Evolutionary conservation across 345 rosid genomes (phyloP), one percentile per base, ranked within the genome.

Genomic region (Noccaea caerulescens): DNA sequence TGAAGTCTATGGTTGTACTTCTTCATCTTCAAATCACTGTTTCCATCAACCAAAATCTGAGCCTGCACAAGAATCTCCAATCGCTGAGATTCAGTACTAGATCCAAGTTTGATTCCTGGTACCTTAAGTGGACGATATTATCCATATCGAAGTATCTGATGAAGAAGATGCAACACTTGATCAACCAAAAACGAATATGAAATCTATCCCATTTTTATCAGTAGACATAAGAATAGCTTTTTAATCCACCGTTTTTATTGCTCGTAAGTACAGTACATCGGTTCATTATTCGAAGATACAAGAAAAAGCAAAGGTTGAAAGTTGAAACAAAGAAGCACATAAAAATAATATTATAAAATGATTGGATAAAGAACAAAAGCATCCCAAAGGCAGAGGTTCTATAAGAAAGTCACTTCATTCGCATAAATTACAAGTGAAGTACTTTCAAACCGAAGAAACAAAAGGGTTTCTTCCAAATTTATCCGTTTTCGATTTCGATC

Each of bases 401-500:
- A 60, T 23, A 39, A 50, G 42, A 13, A 63, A 56, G 12, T 12
- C 46, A 4, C 25, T 12, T 33, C 60, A 34, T 34, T 55, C 41
- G 36, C 39, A n/a, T 7, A 30, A 54, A 57, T 58, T 10, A 58
- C 63, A 58, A 38, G 6, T 37, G 16, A 57, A 14, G 5, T 7
- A 45, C 39, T 44, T 52, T 73, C 84, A 89, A 58, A 78, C 47
- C 3, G 91, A 90, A 81, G 87, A 85, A 57, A 87, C 78, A 68
- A 83, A 82, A 82, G 27, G 79, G 76, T 68, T 81, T 81, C 51
- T 71, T 33, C 71, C 70, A 11, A 56, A 71, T 50, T 76, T 68
- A 71, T 75, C 84, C 75, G 67, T 53, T 71, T 75, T 42, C 52
- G 73, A 58, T 50, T 66, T 42, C 41, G 23, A 69, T 3, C 18